phyloP scores from a whole-genome alignment of 768 basidiomycete genomes.

The Nevesoporus exiguus region DNA sequence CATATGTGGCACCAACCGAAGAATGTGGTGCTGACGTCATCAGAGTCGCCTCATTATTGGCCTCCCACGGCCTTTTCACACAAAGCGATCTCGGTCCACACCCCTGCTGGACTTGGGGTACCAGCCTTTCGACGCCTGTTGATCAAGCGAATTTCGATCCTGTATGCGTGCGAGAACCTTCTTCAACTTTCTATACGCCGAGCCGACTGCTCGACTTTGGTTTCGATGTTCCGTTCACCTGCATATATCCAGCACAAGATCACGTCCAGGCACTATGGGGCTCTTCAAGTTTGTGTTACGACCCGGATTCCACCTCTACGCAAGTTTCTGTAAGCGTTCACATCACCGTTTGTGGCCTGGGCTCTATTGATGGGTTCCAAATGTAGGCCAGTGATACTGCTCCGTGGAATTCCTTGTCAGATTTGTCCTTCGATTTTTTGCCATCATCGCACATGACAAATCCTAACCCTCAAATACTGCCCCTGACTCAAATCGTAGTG shows the following conservation, averaged over 20 bases:
- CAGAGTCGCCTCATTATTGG: neutral
- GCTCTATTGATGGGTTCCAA: neutral
- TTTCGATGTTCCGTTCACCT: neutral
- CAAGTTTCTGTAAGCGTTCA: constrained; percentile 1
- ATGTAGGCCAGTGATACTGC: neutral
- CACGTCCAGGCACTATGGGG: neutral
- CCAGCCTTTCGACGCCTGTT: neutral
- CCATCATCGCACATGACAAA: neutral
- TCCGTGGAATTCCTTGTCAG: neutral
- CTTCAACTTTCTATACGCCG: neutral
- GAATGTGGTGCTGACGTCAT: neutral
- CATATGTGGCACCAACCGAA: accelerated
- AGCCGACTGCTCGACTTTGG: neutral
- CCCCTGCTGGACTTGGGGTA: neutral
- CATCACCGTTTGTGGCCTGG: neutral
- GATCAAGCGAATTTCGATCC: neutral
- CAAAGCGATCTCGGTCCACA: neutral
- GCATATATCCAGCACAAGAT: neutral
- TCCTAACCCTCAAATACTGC: neutral
- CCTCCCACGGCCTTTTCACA: too few species aligned
- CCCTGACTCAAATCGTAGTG: neutral
- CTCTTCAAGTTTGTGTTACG: neutral
- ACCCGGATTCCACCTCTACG: neutral
- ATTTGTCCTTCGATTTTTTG: neutral
- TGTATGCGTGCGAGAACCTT: neutral